Conservation (phyloP, 1,284 basidiomycete species). For the Puccinia hordei region DNA sequence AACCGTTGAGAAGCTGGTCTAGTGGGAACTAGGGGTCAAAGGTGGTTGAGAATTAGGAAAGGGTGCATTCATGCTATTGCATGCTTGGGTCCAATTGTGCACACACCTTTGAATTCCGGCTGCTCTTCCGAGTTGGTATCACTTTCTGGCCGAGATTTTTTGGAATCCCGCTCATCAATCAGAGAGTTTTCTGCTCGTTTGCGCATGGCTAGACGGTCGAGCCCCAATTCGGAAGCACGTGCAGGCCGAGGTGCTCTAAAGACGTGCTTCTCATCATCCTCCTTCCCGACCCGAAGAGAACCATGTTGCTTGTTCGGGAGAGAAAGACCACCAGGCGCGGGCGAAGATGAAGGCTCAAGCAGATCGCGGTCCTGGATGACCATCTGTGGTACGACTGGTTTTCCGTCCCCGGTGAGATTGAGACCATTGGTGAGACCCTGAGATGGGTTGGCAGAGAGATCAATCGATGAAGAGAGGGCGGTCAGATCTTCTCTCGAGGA, state of each 20-base stretch:
- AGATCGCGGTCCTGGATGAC: slow-evolving; percentile 38
- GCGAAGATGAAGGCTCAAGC: slow-evolving; percentile 26
- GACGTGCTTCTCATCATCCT: slow-evolving; percentile 52
- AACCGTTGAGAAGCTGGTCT: slow-evolving; percentile 51
- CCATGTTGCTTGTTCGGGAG: slow-evolving; percentile 26
- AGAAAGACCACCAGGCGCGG: slow-evolving; percentile 50
- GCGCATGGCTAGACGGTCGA: slow-evolving; percentile 82
- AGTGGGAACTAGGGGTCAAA: slow-evolving; percentile 51
- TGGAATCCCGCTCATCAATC: slow-evolving; percentile 49
- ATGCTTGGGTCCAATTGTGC: slow-evolving; percentile 71
- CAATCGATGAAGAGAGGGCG: slow-evolving; percentile 16
- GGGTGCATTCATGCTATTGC: not conserved
- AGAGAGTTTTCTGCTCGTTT: slow-evolving; percentile 66
- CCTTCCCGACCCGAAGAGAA: slow-evolving; percentile 50
- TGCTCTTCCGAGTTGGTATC: slow-evolving; percentile 65
- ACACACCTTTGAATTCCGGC: slow-evolving; percentile 63
- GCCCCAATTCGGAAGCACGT: slow-evolving; percentile 74
- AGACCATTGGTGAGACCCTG: slow-evolving; percentile 41
- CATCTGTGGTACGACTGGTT: slow-evolving; percentile 34
- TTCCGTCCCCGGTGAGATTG: slow-evolving; percentile 18
- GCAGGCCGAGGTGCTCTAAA: slow-evolving; percentile 66
- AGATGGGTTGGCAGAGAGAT: slow-evolving; percentile 33
- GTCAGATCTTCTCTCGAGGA: slow-evolving; percentile 33
- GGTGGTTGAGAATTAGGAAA: not conserved
- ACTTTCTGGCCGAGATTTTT: slow-evolving; percentile 67